phyloP scores from a whole-genome alignment of 495 filamentous ascomycete species.

The Neurospora sp. region DNA sequence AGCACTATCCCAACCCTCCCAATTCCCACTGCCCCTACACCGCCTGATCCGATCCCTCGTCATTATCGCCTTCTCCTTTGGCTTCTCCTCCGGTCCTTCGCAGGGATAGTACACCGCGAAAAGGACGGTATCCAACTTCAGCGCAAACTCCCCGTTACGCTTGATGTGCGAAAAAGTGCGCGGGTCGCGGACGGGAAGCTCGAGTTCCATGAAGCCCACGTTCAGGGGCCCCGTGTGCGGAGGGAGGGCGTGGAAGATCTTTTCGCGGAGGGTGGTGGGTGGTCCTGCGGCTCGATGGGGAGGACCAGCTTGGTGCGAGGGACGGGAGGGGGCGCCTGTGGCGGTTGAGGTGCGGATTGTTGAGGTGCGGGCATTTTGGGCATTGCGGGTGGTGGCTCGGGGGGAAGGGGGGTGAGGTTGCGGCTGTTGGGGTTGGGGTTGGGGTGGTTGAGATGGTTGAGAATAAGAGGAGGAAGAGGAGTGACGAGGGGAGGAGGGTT shows the following conservation, averaged over 20 bases:
- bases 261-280: slow-evolving; percentile 20
- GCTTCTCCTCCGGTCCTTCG: slow-evolving; percentile 9
- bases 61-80: not conserved
- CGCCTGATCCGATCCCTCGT: not conserved
- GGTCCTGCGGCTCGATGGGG: slow-evolving; percentile 1
- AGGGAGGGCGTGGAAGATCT: slow-evolving; percentile 45
- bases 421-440: not conserved
- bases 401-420: not conserved
- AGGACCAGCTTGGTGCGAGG: not conserved
- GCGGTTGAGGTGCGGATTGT: not conserved
- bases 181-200: slow-evolving; percentile 46
- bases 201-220: slow-evolving; percentile 55
- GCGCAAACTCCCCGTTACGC: slow-evolving; percentile 26
- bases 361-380: not conserved
- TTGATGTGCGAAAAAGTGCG: slow-evolving; percentile 33
- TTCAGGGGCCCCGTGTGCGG: slow-evolving; percentile 50
- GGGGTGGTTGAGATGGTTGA: not conserved
- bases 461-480: not conserved
- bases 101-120: slow-evolving; percentile 60
- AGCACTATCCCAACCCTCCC: not conserved
- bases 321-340: not conserved
- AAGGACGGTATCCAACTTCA: slow-evolving; percentile 48
- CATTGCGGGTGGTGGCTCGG: not conserved
- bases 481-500: not conserved
- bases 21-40: not conserved